Evolutionary conservation across 345 rosid genomes (phyloP).

Genomic region (Corchorus olitorius): DNA sequence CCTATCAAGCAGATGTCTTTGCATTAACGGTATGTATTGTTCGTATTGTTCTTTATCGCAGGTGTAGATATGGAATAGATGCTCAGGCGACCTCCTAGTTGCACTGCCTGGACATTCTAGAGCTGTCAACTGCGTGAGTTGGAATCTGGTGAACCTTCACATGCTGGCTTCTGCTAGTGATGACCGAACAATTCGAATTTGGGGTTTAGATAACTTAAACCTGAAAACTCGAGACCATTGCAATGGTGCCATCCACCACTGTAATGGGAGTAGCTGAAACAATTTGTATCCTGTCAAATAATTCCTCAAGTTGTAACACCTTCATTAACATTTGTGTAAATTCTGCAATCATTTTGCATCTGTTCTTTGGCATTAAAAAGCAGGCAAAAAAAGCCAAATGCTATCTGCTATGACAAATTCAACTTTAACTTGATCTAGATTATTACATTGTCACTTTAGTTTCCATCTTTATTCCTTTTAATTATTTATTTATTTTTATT

Average conservation of each 20-base stretch:
- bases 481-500: no score
- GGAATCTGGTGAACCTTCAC: constrained; percentile 66
- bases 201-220: constrained; percentile 56
- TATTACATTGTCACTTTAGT: not conserved
- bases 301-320: constrained; percentile 8
- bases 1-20: not conserved
- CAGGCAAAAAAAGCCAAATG: constrained; percentile 26
- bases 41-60: constrained; percentile 35
- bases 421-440: constrained; percentile 11
- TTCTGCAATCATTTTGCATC: constrained; percentile 25
- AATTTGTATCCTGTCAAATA: not conserved
- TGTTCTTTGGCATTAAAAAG: constrained; percentile 20
- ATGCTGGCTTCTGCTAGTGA: constrained; percentile 80
- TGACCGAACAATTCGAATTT: constrained; percentile 68
- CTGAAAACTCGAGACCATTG: constrained; percentile 31
- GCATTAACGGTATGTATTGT: not conserved
- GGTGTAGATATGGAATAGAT: constrained; percentile 77
- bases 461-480: not conserved
- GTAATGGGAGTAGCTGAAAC: constrained; percentile 39
- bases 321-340: constrained; percentile 31
- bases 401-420: constrained; percentile 23
- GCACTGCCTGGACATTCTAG: constrained; percentile 71
- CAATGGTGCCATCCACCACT: constrained; percentile 26
- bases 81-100: constrained; percentile 44
- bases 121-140: constrained; percentile 71